Base-by-base conservation (phyloP, 768 basidiomycete genomes). In the Phlebiopsis gigantea region DNA sequence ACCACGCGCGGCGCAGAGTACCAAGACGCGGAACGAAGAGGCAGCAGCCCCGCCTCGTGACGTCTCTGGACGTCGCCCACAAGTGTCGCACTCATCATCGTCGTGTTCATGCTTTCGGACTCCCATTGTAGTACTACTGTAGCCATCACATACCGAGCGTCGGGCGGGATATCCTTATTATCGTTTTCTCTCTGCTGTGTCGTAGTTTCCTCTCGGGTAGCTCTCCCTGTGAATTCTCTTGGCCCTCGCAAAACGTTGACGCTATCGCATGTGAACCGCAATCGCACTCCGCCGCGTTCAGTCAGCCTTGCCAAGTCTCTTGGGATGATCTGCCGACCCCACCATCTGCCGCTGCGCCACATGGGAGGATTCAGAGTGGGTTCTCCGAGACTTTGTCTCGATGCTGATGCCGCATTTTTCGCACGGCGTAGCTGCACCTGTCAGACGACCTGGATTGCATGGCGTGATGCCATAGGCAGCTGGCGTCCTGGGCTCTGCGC, bases 1-100 rank as follows among this genome's bases (percentile, higher is more conserved):
- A 81, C 84, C 57, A 42, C 62, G 24, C 53, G 56, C 21, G 49
- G 34, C 21, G 21, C 49, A 29, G 62, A 56, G 24, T 55, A 58
- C 19, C 58, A 63, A 28, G 60, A 48, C 19, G 56, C 57, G 39
- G 57, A 59, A 15, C 60, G 65, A 25, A 53, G 59, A 47, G 56
- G 57, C 5, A 62, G 61, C 49, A 53, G 50, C 50, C 50, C 50
- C 12, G 34, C 57, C n/a, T 58, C 61, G 46, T 62, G 60, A 21
- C 62, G 41, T 10, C 42, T 39, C 34, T 39, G n/a, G n/a, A n/a
- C n/a, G n/a, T n/a, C n/a, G 45, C 45, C 8, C 17, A 46, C n/a
- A n/a, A n/a, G n/a, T n/a, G n/a, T 25, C 19, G 24, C 10, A 9
- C 14, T 45, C 21, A 7, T 44, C 43, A n/a, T 44, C 34, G 44